Conservation (phyloP, 129 eudicot genomes). For the Centaurea solstitialis region DNA sequence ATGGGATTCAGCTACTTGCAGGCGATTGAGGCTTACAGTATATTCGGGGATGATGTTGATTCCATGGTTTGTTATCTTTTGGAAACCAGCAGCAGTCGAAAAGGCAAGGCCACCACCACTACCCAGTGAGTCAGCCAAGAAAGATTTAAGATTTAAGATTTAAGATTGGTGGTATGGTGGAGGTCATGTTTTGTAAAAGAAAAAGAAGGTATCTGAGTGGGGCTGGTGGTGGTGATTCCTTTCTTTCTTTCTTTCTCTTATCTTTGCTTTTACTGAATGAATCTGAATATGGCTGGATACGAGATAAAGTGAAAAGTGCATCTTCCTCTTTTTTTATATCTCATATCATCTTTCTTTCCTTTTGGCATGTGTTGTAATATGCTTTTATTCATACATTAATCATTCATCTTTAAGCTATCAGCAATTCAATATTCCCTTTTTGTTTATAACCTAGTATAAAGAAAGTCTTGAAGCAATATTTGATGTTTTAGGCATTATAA, state of each 20-base stretch:
- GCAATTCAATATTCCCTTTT: background rate
- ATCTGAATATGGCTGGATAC: background rate
- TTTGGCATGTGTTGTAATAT: slow-evolving; percentile 30
- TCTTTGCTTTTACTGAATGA: background rate
- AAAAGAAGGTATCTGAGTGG: background rate
- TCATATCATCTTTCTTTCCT: background rate
- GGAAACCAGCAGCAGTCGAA: slow-evolving; percentile 66
- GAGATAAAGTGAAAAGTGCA: slow-evolving; percentile 4
- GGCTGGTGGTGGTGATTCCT: background rate
- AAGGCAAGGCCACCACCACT: slow-evolving; percentile 70
- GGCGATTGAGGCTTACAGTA: slow-evolving; percentile 70
- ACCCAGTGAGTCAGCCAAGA: background rate
- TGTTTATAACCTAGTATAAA: background rate
- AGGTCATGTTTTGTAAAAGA: background rate
- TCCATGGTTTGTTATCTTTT: slow-evolving; percentile 76
- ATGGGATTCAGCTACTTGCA: slow-evolving; percentile 87
- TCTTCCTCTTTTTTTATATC: slow-evolving; percentile 17
- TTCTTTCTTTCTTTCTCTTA: background rate
- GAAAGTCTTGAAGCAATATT: no score
- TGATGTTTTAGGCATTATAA: no score
- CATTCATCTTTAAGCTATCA: background rate
- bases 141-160: no score
- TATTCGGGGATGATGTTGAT: slow-evolving; percentile 86
- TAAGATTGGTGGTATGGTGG: background rate
- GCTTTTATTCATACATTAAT: slow-evolving; percentile 1